A percentile compares a stretch with the other conserved stretches of the same genome.
Evolutionary conservation across 306 rosid genomes (phyloP).

Genomic region (peach (Prunus persica)): DNA sequence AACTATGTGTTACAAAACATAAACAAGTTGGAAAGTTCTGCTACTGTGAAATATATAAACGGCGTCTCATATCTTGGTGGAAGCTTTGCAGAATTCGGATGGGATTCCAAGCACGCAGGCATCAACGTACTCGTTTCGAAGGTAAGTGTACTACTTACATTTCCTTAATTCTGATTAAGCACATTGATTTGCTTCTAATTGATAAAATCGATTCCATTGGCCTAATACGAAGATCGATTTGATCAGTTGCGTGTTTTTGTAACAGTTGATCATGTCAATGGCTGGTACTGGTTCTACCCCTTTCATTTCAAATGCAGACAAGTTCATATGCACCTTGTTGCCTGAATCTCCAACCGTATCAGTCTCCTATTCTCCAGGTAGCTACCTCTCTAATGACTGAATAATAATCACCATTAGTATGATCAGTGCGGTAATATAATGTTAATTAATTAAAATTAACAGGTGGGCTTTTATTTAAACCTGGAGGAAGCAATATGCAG

Average conservation of each 20-base stretch:
- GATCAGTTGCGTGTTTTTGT: neutral
- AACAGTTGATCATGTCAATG: conserved; percentile 8
- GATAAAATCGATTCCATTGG: neutral
- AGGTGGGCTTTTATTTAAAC: conserved; percentile 28
- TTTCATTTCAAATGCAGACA: conserved; percentile 19
- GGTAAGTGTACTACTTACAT: conserved; percentile 2
- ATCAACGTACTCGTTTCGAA: conserved; percentile 16
- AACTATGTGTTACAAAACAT: conserved; percentile 12
- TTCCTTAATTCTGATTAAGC: neutral
- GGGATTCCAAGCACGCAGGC: conserved; percentile 32
- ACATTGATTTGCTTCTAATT: neutral
- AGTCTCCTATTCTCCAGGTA: conserved; percentile 28
- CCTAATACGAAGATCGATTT: neutral
- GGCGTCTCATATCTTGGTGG: conserved; percentile 7
- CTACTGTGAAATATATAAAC: neutral
- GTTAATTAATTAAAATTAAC: neutral
- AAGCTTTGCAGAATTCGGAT: conserved; percentile 20
- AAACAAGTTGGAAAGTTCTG: neutral
- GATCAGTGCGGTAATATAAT: neutral
- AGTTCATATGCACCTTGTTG: conserved; percentile 17
- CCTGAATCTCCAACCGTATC: conserved; percentile 22
- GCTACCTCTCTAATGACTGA: neutral
- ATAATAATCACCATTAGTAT: neutral
- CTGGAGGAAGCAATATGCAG: conserved; percentile 30
- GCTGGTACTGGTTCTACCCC: neutral